Evolutionary conservation across 2,329 filamentous ascomycete species (phyloP), one percentile per base, ranked within the genome.

Genomic region (Trichoderma harzianum): DNA sequence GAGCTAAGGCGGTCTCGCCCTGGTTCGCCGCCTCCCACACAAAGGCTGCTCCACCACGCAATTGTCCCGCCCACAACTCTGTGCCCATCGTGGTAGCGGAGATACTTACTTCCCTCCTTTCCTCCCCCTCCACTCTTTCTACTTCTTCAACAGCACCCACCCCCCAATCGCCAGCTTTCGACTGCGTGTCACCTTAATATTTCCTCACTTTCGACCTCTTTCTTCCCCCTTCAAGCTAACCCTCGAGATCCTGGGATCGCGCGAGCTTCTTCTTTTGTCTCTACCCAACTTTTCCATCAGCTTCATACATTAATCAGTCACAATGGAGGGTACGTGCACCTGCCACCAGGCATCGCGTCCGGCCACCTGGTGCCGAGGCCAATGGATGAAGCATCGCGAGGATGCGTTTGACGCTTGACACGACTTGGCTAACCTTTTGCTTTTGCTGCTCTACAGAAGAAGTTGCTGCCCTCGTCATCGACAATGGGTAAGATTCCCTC

Each of bases 401-500:
- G 70, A 51, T 69, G 65, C 58, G 47, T 65, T 76, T 47, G 43
- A 12, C 28, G 36, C 39, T 26, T 68, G 57, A 69, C 58, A 68
- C 73, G 65, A 62, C 71, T 79, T 60, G 26, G 80, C 87, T 88
- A 77, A 88, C 82, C 39, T 76, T 76, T 14, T 67, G 21, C 18
- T 47, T 73, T 77, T 78, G 82, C 75, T 79, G 75, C 74, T 75
- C 76, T 87, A 86, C 84, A 98, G 96, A 99, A 91, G 96, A 99
- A 94, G 96, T 99, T 87, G 96, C 96, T 86, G 96, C 96, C 87
- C 95, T 99, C 93, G 96, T 99, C 87, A 98, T 99, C 89, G 96
- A 99, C 95, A 99, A 99, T 98, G 96, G 96, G 96, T 99, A 95
- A 93, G 95, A n/a, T 34, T 60, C 16, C 30, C 30, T 86, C 81